phyloP scores from a whole-genome alignment of 768 basidiomycete species.

The Sporobolomyces phaffii region DNA sequence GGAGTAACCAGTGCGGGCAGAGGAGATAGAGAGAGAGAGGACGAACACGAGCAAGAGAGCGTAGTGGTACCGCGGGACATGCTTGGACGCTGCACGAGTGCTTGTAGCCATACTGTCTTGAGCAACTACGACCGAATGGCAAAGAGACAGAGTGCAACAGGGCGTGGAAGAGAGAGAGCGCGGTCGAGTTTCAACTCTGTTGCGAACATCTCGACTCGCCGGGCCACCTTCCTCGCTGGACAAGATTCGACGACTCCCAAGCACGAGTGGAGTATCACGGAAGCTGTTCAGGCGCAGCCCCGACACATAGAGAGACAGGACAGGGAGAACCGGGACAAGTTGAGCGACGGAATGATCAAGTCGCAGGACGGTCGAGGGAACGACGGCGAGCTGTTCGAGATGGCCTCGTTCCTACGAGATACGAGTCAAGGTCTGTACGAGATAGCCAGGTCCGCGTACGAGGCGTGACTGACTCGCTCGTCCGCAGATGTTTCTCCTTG shows the following conservation, averaged over 20 bases:
- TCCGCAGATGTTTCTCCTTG: neutral
- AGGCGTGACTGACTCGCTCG: too few species aligned
- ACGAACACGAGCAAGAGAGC: constrained; percentile 16
- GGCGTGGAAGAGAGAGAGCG: too few species aligned
- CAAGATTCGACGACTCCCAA: neutral
- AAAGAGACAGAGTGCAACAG: too few species aligned
- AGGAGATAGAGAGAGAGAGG: neutral
- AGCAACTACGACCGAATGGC: neutral
- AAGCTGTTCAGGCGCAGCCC: neutral
- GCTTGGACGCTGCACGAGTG: neutral
- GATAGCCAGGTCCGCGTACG: too few species aligned
- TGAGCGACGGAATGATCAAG: neutral
- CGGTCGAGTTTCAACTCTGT: too few species aligned
- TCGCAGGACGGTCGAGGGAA: neutral
- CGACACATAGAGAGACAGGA: neutral
- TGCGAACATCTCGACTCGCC: too few species aligned
- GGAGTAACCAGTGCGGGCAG: too few species aligned
- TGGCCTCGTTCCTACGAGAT: neutral
- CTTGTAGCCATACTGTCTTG: neutral
- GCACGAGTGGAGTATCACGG: too few species aligned
- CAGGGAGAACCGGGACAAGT: neutral
- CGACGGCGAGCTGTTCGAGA: neutral
- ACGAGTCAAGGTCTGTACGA: neutral
- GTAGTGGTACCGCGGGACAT: constrained; percentile 8
- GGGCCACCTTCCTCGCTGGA: too few species aligned